Evolutionary conservation across 495 filamentous ascomycete genomes (phyloP).

Genomic region (Neurospora sublineolata): DNA sequence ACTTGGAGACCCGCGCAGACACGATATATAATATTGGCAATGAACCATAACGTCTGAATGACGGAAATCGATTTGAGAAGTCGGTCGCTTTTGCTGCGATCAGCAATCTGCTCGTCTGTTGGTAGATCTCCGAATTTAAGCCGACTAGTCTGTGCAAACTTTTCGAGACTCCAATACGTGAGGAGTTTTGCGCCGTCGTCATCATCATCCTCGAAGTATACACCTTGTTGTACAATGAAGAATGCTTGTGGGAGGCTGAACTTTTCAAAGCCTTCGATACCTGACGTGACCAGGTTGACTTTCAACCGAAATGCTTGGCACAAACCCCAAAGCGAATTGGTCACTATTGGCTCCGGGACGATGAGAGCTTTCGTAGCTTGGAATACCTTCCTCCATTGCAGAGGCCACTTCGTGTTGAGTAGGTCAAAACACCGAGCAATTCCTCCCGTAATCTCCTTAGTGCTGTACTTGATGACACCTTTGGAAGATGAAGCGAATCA

Average conservation of each 20-base stretch:
- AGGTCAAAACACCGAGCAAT: too few relatives aligned
- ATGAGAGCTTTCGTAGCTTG: neutral
- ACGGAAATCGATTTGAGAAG: neutral
- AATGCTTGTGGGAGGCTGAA: neutral
- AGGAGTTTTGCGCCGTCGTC: too few relatives aligned
- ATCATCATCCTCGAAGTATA: too few relatives aligned
- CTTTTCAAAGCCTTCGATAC: neutral
- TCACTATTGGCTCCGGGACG: too few relatives aligned
- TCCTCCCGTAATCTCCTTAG: too few relatives aligned
- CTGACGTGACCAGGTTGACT: too few relatives aligned
- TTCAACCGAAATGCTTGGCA: neutral
- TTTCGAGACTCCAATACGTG: neutral
- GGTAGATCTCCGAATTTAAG: neutral
- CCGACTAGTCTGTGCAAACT: neutral
- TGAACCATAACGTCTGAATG: neutral
- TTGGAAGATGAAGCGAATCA: neutral
- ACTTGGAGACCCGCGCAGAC: neutral
- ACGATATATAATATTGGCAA: neutral
- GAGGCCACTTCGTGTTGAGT: neutral
- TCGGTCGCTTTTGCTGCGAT: neutral
- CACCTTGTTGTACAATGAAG: neutral
- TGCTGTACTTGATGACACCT: too few relatives aligned
- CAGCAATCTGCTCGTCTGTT: neutral
- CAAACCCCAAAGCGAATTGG: too few relatives aligned
- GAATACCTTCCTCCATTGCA: neutral